A percentile compares a stretch with the other conserved stretches of the same genome.
Evolutionary conservation across 257 asterid genomes (phyloP).

Genomic region (Nicotiana paniculata): DNA sequence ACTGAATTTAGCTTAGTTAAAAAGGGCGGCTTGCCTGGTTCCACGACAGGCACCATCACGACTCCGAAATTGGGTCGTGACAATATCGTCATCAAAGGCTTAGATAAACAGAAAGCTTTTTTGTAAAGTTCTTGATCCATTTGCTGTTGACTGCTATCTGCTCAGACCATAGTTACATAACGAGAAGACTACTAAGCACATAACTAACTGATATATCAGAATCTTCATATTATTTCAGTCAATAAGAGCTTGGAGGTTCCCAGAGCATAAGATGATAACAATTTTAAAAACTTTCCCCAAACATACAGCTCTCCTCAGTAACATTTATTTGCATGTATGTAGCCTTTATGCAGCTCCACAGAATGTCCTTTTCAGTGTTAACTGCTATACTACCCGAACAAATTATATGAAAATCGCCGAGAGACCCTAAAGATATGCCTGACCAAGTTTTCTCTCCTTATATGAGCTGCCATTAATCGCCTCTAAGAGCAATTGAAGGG

Average conservation of each 20-base stretch:
- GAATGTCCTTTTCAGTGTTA: background rate
- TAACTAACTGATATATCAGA: background rate
- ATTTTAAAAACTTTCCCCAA: background rate
- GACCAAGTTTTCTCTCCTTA: background rate
- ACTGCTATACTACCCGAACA: background rate
- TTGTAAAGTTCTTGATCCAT: background rate
- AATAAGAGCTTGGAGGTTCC: background rate
- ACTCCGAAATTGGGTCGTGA: no score
- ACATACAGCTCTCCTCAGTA: background rate
- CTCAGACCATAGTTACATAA: background rate
- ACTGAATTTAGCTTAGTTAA: no score
- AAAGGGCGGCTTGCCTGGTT: no score
- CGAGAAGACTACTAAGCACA: background rate
- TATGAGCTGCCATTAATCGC: background rate
- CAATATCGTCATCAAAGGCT: background rate
- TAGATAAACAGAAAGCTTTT: background rate
- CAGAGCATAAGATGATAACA: background rate
- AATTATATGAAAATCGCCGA: background rate
- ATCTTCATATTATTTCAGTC: background rate
- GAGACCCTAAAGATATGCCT: background rate
- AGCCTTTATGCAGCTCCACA: background rate
- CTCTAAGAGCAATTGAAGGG: background rate
- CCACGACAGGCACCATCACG: no score
- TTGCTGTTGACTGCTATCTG: background rate
- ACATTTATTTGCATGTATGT: background rate